Conservation (phyloP, 2,329 filamentous ascomycete genomes). For the Didymellaceae sp. region DNA sequence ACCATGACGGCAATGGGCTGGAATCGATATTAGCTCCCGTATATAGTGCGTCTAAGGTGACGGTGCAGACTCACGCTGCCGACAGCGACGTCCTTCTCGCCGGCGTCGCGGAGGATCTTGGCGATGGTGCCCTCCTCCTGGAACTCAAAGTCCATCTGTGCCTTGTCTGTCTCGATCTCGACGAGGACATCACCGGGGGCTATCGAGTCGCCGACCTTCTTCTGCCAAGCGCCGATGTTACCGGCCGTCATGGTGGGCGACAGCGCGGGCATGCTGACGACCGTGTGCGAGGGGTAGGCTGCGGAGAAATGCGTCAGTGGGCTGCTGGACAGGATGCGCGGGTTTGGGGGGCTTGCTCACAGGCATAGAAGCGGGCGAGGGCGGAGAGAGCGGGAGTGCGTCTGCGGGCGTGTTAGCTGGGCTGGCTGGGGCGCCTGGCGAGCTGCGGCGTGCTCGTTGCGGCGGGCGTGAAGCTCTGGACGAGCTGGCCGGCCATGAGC, state of each 20-base stretch:
- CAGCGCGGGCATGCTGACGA: constrained; percentile 97
- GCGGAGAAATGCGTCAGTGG: constrained; percentile 49
- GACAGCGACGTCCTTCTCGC: constrained; percentile 91
- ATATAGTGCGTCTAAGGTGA: not conserved
- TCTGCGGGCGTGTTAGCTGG: constrained; percentile 42
- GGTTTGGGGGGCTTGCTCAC: constrained; percentile 58
- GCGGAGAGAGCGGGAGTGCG: constrained; percentile 63
- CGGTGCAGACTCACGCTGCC: constrained; percentile 73
- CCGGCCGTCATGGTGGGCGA: constrained; percentile 97
- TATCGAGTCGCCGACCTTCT: constrained; percentile 89
- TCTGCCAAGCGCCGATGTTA: constrained; percentile 97
- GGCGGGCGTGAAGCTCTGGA: not conserved
- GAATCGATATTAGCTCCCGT: constrained; percentile 32
- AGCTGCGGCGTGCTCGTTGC: constrained; percentile 19
- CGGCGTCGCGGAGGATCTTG: constrained; percentile 90
- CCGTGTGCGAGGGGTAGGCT: constrained; percentile 93
- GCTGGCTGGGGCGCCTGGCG: not conserved
- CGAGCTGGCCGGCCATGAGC: not conserved
- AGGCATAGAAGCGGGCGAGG: constrained; percentile 71
- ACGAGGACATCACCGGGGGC: constrained; percentile 92
- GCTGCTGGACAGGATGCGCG: not conserved
- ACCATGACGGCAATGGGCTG: constrained; percentile 96
- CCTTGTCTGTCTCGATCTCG: constrained; percentile 99
- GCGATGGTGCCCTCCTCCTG: constrained; percentile 97
- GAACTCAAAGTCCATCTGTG: constrained; percentile 99